phyloP scores from a whole-genome alignment of 208 protist species.

The Leishmania aethiopica region DNA sequence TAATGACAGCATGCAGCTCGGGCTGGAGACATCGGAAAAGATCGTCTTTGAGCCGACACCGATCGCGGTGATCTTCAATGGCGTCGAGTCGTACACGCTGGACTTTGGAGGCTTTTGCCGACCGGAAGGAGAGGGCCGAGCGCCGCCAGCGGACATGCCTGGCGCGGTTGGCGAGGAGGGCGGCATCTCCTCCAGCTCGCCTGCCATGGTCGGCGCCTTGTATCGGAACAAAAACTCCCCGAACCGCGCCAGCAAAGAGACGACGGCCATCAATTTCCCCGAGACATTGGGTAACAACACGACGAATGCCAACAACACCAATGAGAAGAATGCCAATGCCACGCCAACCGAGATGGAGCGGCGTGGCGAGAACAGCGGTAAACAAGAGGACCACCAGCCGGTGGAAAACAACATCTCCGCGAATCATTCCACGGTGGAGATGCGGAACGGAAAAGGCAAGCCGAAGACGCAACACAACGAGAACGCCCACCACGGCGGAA shows the following conservation, averaged over 20 bases:
- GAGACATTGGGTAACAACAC: slow-evolving; percentile 5
- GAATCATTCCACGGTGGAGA: neutral
- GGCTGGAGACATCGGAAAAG: slow-evolving; percentile 55
- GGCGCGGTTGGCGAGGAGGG: neutral
- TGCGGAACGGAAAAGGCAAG: neutral
- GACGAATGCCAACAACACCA: slow-evolving; percentile 1
- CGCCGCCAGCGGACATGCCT: neutral
- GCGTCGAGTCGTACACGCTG: slow-evolving; percentile 85
- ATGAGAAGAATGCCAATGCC: neutral
- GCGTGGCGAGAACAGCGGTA: neutral
- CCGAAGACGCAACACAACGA: neutral
- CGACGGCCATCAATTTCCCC: slow-evolving; percentile 20
- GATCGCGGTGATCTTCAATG: slow-evolving; percentile 47
- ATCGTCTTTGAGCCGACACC: slow-evolving; percentile 56
- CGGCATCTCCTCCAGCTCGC: neutral
- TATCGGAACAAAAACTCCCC: neutral
- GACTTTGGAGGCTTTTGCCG: slow-evolving; percentile 76
- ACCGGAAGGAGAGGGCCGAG: slow-evolving; percentile 16
- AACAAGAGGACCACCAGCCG: slow-evolving; percentile 28
- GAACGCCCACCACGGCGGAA: neutral
- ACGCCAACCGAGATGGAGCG: neutral
- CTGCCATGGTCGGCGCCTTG: neutral
- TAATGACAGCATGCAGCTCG: slow-evolving; percentile 87
- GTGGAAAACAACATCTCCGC: neutral
- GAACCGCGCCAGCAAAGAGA: neutral